Base-by-base conservation (phyloP, 1,284 basidiomycete genomes). In the Apiotrichum mycotoxinovorans region DNA sequence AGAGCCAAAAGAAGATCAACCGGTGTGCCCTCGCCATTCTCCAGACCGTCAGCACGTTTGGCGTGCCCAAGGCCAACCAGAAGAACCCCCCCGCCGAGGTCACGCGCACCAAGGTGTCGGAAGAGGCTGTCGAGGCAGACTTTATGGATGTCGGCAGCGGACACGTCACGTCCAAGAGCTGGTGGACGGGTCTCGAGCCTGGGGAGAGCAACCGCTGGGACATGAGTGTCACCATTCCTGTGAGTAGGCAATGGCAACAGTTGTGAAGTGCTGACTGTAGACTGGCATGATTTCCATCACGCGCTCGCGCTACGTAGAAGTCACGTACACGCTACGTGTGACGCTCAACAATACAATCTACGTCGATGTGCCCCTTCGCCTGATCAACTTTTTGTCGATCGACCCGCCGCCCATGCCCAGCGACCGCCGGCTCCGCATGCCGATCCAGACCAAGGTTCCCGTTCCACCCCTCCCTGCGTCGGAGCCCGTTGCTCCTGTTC, bases 101-200 rank as follows among this genome's bases (percentile, higher is more conserved):
- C 15, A 53, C 58, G 23, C 52, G 71, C 27, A 54, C 56, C 18
- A 82, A 84, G 62, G 80, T 92, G 1, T 82, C 84, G 2, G 85
- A 87, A 66, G 82, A 83, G 34, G 78, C 79, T 1, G 80, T 91
- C 26, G 83, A 87, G 66, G 84, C 87, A 68, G 74, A 76, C 60
- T 66, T 67, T 46, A 64, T 65, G 33, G 84, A 85, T 14, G 82
- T 87, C 56, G 81, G 82, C 45, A 83, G 83, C 23, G 77, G 83
- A 3, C 82, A 83, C 63, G 86, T 88, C 7, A 91, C 88, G 38
- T 87, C 88, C 5, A 87, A 85, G 67, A 89, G 89, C 0, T 92
- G 89, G 87, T 94, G 91, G 90, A 81, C 84, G 2, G 91, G 91
- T 10, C 84, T 93, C 8, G 79, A 80, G 20, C 79, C 86, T 7